Conservation (phyloP, 1,139 yeast species). For the Saccharomyces hybrid region DNA sequence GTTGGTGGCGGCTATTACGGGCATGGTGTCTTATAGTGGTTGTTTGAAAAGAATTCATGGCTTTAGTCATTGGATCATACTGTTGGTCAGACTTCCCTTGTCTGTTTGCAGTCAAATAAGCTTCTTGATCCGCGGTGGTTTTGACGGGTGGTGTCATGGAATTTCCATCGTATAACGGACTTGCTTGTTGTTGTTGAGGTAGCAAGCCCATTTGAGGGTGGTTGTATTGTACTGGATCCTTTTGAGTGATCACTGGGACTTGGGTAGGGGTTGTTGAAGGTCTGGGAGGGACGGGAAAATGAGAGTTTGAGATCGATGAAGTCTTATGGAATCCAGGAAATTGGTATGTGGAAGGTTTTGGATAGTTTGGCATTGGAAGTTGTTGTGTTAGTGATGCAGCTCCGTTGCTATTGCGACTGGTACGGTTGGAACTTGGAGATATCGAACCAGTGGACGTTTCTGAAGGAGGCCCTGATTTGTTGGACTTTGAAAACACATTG, state of each 20-base stretch:
- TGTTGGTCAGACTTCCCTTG: not conserved
- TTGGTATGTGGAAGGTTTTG: slow-evolving; percentile 9
- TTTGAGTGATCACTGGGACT: slow-evolving; percentile 16
- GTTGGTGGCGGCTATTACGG: slow-evolving; percentile 14
- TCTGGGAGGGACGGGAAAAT: slow-evolving; percentile 6
- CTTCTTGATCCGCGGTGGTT: not conserved
- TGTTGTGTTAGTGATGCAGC: slow-evolving; percentile 10
- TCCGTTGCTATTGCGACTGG: slow-evolving; percentile 7
- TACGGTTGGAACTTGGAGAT: slow-evolving; percentile 2
- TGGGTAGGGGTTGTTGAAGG: slow-evolving; percentile 4
- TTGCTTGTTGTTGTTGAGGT: not conserved
- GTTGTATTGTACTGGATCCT: slow-evolving; percentile 10
- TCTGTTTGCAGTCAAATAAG: not conserved
- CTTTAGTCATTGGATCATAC: slow-evolving; percentile 11
- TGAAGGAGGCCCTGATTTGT: slow-evolving; percentile 4
- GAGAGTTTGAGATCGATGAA: slow-evolving; percentile 8
- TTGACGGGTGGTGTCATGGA: not conserved
- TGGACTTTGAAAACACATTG: not conserved
- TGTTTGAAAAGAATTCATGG: slow-evolving; percentile 11
- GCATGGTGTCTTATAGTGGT: slow-evolving; percentile 5
- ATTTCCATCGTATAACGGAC: not conserved
- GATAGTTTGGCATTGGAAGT: slow-evolving; percentile 8
- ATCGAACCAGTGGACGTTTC: not conserved
- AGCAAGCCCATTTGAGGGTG: slow-evolving; percentile 3
- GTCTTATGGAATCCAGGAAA: slow-evolving; percentile 14